Conservation (phyloP, 2,329 filamentous ascomycete species). For the Pyrenophora teres region DNA sequence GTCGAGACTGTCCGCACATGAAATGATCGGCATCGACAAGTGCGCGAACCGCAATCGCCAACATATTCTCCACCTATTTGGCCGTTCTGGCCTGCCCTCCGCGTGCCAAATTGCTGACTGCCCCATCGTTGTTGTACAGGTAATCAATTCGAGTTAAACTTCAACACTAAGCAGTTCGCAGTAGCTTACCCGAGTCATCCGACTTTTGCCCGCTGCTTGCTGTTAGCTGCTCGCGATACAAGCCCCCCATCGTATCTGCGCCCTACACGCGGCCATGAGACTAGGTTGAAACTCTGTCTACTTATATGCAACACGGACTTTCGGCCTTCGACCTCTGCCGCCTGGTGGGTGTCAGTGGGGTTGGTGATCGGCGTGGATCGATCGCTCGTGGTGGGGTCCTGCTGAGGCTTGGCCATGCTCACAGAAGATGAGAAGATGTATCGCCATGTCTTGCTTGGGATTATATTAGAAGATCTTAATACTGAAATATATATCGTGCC, state of each 20-base stretch:
- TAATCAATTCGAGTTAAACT: background rate
- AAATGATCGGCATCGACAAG: background rate
- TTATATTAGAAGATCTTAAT: too few species aligned
- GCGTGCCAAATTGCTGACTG: too few species aligned
- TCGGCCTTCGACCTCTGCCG: background rate
- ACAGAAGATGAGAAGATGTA: too few species aligned
- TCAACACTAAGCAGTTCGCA: slow-evolving; percentile 6
- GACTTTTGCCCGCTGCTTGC: slow-evolving; percentile 3
- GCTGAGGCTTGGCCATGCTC: too few species aligned
- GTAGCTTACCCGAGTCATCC: background rate
- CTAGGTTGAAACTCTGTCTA: background rate
- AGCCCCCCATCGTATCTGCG: slow-evolving; percentile 1
- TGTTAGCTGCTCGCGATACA: background rate
- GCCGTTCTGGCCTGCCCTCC: too few species aligned
- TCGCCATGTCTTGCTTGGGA: too few species aligned
- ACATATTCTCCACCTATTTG: background rate
- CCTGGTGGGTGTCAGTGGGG: background rate
- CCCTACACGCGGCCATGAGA: slow-evolving; percentile 1
- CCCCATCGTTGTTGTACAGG: too few species aligned
- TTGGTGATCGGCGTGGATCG: slow-evolving; percentile 2
- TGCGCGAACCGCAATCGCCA: too few species aligned
- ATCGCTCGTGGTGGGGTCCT: slow-evolving; percentile 2
- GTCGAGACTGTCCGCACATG: background rate
- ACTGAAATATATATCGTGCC: too few species aligned
- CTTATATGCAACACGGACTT: background rate